A percentile compares a stretch with the other conserved stretches of the same genome.
phyloP scores from a whole-genome alignment of 2,329 filamentous ascomycete species.

The Aureobasidium pullulans region DNA sequence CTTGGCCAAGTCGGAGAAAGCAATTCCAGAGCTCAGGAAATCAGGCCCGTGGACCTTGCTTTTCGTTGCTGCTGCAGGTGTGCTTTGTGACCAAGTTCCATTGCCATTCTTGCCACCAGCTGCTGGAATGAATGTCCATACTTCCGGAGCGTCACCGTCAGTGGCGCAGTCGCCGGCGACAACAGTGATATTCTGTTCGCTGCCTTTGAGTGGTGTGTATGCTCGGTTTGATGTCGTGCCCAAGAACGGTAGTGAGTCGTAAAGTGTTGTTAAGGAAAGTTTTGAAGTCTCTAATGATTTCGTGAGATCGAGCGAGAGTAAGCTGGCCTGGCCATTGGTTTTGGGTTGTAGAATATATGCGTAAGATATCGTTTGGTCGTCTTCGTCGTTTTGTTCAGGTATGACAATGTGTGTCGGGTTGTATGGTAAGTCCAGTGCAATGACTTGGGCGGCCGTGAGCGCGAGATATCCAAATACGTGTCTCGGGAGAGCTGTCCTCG shows the following conservation, averaged over 20 bases:
- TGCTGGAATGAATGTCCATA: constrained; percentile 62
- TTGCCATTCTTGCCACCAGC: constrained; percentile 36
- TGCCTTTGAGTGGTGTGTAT: constrained; percentile 61
- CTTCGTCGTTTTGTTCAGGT: constrained; percentile 32
- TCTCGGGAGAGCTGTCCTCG: neutral
- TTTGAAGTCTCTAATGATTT: constrained; percentile 43
- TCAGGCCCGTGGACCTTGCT: constrained; percentile 40
- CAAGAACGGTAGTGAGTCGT: constrained; percentile 57
- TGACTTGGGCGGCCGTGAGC: neutral
- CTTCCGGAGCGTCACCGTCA: constrained; percentile 40
- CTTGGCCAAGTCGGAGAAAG: constrained; percentile 58
- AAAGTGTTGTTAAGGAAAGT: constrained; percentile 41
- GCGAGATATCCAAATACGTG: constrained; percentile 8
- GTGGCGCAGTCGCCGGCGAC: constrained; percentile 65
- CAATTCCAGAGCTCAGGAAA: constrained; percentile 53
- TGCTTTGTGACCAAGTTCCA: constrained; percentile 49
- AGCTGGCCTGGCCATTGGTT: constrained; percentile 41
- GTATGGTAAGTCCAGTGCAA: constrained; percentile 56
- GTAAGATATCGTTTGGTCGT: constrained; percentile 32
- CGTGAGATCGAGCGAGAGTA: constrained; percentile 62
- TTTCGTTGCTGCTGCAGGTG: constrained; percentile 24
- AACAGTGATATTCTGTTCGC: constrained; percentile 63
- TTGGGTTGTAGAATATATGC: constrained; percentile 65
- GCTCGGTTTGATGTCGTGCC: constrained; percentile 43
- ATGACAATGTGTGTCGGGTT: constrained; percentile 67